Base-by-base conservation (phyloP, 129 eudicot species). In the Flaveria ramosissima region DNA sequence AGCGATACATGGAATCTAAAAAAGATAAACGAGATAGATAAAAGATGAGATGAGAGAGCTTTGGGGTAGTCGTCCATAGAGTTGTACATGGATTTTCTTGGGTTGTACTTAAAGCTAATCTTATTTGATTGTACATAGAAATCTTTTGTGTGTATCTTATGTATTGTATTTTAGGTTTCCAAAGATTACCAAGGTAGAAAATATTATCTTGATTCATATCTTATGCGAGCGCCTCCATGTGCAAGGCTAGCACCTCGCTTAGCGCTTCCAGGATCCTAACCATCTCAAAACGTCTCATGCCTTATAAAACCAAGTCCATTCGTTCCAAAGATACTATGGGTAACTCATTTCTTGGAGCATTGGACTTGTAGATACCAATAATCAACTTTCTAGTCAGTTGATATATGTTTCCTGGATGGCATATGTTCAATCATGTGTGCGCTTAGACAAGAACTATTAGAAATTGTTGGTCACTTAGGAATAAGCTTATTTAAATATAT, bases 381-480 rank as follows among this genome's bases (percentile, higher is more conserved):
- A 43, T 12, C 43, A 20, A 24, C 36, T 43, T 45, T 24, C 16
- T 68, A 13, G 21, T 42, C 7, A 36, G 41, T 36, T 36, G 41
- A 42, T 20, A 20, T 62, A 43, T 23, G 16, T 59, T 43, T 26
- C 46, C 27, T 43, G 20, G 46, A 60, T 43, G 65, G 7, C n/a
- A 8, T 63, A 20, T 45, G 46, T 45, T 61, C 19, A 62, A 63
- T 43, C 61, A 17, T 46, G 24, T 1, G 17, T 19, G 59, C 71
- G 27, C 60, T 19, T 74, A 43, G 16, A 74, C n/a, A 59, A 74
- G 26, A 74, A 74, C 42, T 13, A 26, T 60, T 45, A 23, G 70
- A 43, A 74, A 51, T 61, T 60, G 70, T 45, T 74, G 78, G 60
- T 1, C 45, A 41, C 27, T 47, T 46, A 62, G 27, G 48, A 27